phyloP scores from a whole-genome alignment of 495 filamentous ascomycete genomes.

The Penicillium fimorum region DNA sequence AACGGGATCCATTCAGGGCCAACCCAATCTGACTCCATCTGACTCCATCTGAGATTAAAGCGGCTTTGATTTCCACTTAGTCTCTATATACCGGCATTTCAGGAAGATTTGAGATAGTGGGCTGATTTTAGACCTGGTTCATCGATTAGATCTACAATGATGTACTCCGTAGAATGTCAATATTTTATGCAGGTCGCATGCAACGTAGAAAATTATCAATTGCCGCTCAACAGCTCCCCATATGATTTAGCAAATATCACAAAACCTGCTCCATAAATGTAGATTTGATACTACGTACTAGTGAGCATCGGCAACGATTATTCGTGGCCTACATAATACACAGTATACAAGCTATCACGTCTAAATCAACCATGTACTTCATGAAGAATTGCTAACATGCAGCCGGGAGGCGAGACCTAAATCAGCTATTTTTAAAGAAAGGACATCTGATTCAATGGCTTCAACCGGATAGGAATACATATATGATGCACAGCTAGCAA shows the following conservation, averaged over 20 bases:
- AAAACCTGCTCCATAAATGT: not conserved
- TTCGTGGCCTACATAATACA: not conserved
- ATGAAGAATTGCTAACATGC: not conserved
- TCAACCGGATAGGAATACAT: not conserved
- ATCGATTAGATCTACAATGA: not conserved
- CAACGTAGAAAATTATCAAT: not conserved
- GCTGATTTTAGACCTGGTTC: not conserved
- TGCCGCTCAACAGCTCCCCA: not conserved
- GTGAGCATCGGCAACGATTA: not conserved
- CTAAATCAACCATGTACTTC: not conserved
- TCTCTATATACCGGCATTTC: not conserved
- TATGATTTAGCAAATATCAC: not conserved
- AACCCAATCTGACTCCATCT: not conserved
- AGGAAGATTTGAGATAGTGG: not conserved
- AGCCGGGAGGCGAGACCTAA: not conserved
- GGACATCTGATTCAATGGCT: not conserved
- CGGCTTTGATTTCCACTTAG: not conserved
- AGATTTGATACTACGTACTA: not conserved
- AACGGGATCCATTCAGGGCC: constrained; percentile 3
- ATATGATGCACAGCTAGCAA: not conserved
- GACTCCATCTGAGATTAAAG: not conserved
- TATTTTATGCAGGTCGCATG: not conserved
- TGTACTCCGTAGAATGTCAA: not conserved
- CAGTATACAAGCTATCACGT: not conserved
- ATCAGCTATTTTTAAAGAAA: not conserved